phyloP scores from a whole-genome alignment of 805 yeast species.

The Saturnispora dispora region DNA sequence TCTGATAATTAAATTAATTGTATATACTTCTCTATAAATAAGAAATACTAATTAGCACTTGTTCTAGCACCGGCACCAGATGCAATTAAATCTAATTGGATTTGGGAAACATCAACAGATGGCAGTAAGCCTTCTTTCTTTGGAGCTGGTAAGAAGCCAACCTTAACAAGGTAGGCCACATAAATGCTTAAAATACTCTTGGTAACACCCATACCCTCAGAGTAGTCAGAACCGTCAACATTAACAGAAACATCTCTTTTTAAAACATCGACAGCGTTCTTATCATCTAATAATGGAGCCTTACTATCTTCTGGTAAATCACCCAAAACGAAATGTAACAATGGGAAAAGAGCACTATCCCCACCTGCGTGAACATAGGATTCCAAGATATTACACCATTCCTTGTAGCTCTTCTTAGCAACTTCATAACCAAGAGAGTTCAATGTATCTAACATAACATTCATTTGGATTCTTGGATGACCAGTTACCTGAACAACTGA shows the following conservation, averaged over 20 bases:
- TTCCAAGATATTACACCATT: constrained; percentile 75
- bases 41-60: constrained; percentile 34
- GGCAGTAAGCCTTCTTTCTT: constrained; percentile 45
- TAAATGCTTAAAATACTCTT: constrained; percentile 60
- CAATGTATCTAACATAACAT: constrained; percentile 61
- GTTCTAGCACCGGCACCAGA: constrained; percentile 73
- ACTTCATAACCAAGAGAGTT: constrained; percentile 65
- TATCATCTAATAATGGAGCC: constrained; percentile 93
- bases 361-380: constrained; percentile 63
- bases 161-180: constrained; percentile 66
- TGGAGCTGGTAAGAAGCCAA: constrained; percentile 73
- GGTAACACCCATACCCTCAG: constrained; percentile 71
- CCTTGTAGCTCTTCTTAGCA: constrained; percentile 52
- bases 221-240: constrained; percentile 45
- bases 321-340: constrained; percentile 89
- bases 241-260: constrained; percentile 46
- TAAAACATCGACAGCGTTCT: constrained; percentile 68
- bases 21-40: background rate
- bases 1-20: background rate
- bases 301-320: constrained; percentile 82
- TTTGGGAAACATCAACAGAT: constrained; percentile 41
- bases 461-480: constrained; percentile 83
- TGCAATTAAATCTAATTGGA: constrained; percentile 47
- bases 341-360: constrained; percentile 85
- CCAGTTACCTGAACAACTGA: constrained; percentile 94